phyloP scores from a whole-genome alignment of 176 grass and related monocot species.

The Melocanna baccifera region DNA sequence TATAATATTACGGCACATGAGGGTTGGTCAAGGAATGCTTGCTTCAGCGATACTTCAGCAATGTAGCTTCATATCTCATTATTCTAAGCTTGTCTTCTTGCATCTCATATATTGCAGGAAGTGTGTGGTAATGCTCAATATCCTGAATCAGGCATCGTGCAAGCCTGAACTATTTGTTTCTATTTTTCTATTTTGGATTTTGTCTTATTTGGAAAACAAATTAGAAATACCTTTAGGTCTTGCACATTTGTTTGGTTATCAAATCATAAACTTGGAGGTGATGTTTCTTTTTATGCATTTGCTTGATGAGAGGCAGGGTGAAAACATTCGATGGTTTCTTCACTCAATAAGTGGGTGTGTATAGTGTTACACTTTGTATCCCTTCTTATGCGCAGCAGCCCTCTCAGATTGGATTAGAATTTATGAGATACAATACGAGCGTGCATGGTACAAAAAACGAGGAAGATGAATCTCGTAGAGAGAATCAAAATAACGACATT shows the following conservation, averaged over 20 bases:
- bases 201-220: neutral
- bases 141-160: slow-evolving; percentile 66
- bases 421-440: too few species aligned
- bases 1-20: slow-evolving; percentile 76
- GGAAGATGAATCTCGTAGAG: too few species aligned
- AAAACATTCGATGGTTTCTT: slow-evolving; percentile 75
- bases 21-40: slow-evolving; percentile 69
- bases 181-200: neutral
- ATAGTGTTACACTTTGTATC: too few species aligned
- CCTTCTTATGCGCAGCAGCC: too few species aligned
- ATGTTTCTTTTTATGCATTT: slow-evolving; percentile 52
- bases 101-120: slow-evolving; percentile 40
- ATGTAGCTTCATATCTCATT: slow-evolving; percentile 48
- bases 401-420: too few species aligned
- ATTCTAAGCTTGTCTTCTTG: slow-evolving; percentile 1
- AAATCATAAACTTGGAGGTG: neutral
- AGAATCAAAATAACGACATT: too few species aligned
- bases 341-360: slow-evolving; percentile 71
- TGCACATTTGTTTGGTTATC: neutral
- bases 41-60: slow-evolving; percentile 89
- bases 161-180: slow-evolving; percentile 70
- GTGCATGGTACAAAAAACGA: too few species aligned
- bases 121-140: slow-evolving; percentile 55
- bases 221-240: neutral
- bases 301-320: slow-evolving; percentile 62